Evolutionary conservation across 768 basidiomycete species (phyloP), one percentile per base, ranked within the genome.

Genomic region (Coprinopsis sp.): DNA sequence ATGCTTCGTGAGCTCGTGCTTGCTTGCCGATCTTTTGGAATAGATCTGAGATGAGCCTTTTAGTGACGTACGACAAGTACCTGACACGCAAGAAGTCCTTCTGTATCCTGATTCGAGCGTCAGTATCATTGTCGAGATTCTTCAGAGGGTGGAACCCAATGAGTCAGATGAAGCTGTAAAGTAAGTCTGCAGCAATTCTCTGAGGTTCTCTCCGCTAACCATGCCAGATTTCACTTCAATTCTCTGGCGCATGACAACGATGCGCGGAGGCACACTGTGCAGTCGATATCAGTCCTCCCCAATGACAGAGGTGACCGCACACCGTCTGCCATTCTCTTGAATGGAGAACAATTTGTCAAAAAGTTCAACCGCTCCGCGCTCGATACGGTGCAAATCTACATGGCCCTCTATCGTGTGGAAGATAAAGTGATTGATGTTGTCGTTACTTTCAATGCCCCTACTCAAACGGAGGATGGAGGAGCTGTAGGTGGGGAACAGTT

Each of bases 41-140:
- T 10, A 11, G 23, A 29, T 45, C 42, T 38, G 18, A 44, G 45
- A 44, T 38, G 8, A 40, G 36, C 48, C 39, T 13, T 44, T 22
- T 49, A 79, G 77, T 22, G 64, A 72, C 52, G 37, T 74, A 11
- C 90, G 95, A 44, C 89, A 97, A 66, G 73, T 99, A 11, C 94
- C 96, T 12, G 87, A 98, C 61, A 91, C 81, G 3, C 95, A 99
- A 64, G 96, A 98, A 60, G 95, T 96, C 33, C 87, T 91, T 65
- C 62, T 96, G 46, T 84, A 82, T 45, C 77, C 78, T 5, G 64
- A 79, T 38, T 86, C 82, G 4, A 73, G 74, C 39, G 69, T 82
- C 54, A 91, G 86, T 58, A 75, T 94, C 51, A 77, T 98, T 40
- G 65, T 96, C 22, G 96, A 99, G 60, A 78, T 96, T 19, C 68